A percentile compares a stretch with the other conserved stretches of the same genome.
Conservation (phyloP, 2,329 filamentous ascomycete genomes). For the Exophiala mesophila region DNA sequence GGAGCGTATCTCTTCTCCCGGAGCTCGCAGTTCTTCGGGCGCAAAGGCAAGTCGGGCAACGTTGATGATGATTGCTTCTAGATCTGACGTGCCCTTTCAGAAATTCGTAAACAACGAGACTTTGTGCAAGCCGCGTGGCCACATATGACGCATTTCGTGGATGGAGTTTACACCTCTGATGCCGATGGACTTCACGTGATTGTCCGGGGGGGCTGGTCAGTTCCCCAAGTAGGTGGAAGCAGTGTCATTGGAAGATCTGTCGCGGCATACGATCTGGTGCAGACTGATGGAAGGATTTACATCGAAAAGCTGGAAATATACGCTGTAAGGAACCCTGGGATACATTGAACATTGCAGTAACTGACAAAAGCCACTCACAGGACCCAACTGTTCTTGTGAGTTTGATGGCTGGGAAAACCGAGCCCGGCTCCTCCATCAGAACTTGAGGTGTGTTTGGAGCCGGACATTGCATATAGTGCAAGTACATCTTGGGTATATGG, state of each 20-base stretch:
- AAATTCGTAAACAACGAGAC: not conserved
- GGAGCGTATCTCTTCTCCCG: constrained; percentile 1
- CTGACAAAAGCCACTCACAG: not conserved
- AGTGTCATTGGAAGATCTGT: not conserved
- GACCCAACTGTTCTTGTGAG: not conserved
- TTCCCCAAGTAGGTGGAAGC: not conserved
- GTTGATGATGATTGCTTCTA: not conserved
- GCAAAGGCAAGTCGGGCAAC: constrained; percentile 1
- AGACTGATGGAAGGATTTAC: not conserved
- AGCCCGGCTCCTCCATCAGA: too few species aligned
- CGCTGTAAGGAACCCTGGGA: not conserved
- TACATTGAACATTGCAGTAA: not conserved
- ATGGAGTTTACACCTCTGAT: constrained; percentile 3
- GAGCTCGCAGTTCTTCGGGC: not conserved
- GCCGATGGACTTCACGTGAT: not conserved
- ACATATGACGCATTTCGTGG: constrained; percentile 3
- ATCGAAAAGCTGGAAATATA: constrained; percentile 1
- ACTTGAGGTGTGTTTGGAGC: too few species aligned
- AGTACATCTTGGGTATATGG: too few species aligned
- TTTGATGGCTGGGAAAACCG: not conserved
- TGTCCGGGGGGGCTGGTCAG: not conserved
- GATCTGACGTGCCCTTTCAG: not conserved
- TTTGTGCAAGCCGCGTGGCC: not conserved
- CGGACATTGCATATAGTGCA: too few species aligned
- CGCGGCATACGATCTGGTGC: not conserved